Evolutionary conservation across 768 basidiomycete species (phyloP), one percentile per base, ranked within the genome.

Genomic region (Lactifluus hygrophoroides): DNA sequence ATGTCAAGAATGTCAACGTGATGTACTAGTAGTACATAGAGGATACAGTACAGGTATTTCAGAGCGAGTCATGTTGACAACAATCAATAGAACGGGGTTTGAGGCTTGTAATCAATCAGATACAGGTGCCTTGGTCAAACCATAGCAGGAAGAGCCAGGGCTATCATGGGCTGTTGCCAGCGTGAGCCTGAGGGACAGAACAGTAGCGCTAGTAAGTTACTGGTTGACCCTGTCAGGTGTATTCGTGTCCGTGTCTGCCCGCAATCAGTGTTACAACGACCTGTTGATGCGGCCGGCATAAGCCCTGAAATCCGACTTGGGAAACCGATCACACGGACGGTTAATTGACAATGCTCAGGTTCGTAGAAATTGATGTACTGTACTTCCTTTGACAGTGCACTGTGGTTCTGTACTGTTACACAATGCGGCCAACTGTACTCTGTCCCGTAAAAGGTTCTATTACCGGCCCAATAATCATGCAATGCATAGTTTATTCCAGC

Each of bases 101-200:
- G 11, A 6, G 52, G 40, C 40, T 21, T 42, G 16, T 38, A 19
- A 40, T 19, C 8, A 28, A 19, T 11, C 30, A 6, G 7, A 48
- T 47, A 49, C 17, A 23, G 6, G 57, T 45, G 40, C 57, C 51
- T 53, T n/a, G 35, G 43, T 44, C 48, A 44, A 44, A 45, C 49
- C 44, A 52, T 23, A 51, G 49, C 7, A 27, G 35, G 34, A 46
- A 46, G 35, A 52, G 23, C 40, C 44, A 32, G 50, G 50, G 51
- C 19, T 42, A 21, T 42, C 40, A 21, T 42, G n/a, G 10, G n/a
- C n/a, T 10, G 32, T 32, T 32, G 32, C 10, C 32, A 32, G 10
- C 32, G 10, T 32, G n/a, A n/a, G n/a, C n/a, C n/a, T 10, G 32
- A 32, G 32, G 32, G 32, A 5, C 32, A 32, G 32, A 10, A 10